These are phyloP conservation scores for Candida corydali DNA, from an alignment of 805 yeast species.

Conservation along the genomic window DNA sequence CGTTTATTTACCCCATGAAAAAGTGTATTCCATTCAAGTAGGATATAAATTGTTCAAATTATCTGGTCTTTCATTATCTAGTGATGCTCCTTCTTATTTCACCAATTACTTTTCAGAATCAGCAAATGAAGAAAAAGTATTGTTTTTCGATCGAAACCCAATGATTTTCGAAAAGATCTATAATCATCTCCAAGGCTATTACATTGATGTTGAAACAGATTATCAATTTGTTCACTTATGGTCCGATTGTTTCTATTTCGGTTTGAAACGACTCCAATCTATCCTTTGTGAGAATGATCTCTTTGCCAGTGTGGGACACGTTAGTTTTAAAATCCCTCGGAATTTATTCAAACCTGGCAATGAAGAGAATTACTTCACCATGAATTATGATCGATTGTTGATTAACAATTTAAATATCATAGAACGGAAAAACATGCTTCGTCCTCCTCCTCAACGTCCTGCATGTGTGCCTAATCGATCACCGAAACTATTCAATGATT, in stretches of 20 bases:
- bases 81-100: constrained; percentile 86
- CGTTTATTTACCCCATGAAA: constrained; percentile 59
- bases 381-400: constrained; percentile 52
- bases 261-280: constrained; percentile 52
- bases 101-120: constrained; percentile 57
- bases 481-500: constrained; percentile 48
- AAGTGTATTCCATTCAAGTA: constrained; percentile 65
- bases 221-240: constrained; percentile 58
- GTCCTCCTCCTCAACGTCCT: constrained; percentile 79
- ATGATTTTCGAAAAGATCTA: constrained; percentile 61
- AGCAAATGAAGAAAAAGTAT: constrained; percentile 35
- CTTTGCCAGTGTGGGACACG: constrained; percentile 55
- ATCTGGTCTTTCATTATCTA: constrained; percentile 80
- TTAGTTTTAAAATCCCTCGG: constrained; percentile 56
- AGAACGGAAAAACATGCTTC: constrained; percentile 41
- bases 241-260: constrained; percentile 70
- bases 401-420: constrained; percentile 40
- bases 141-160: constrained; percentile 75
- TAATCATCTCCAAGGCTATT: constrained; percentile 78
- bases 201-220: constrained; percentile 55
- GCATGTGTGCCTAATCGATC: constrained; percentile 50
- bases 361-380: constrained; percentile 76
- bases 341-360: constrained; percentile 55
- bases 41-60: constrained; percentile 60
- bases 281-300: constrained; percentile 51